phyloP scores from a whole-genome alignment of 2,329 filamentous ascomycete species.

The Penicillium sp. region DNA sequence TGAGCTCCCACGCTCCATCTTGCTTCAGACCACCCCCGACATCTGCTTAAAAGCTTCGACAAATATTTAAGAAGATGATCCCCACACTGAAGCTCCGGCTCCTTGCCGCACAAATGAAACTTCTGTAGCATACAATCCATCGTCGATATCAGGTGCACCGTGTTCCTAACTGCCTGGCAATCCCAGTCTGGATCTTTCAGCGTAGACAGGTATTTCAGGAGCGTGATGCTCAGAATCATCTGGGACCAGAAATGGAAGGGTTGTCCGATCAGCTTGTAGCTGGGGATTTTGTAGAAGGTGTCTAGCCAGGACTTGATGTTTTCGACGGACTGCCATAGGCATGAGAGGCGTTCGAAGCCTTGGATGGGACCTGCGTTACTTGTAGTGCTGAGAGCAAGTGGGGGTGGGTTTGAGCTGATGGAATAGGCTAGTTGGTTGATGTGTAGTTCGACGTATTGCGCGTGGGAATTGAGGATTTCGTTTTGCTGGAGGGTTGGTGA shows the following conservation, averaged over 20 bases:
- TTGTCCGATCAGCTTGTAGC: conserved; percentile 28
- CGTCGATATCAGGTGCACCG: conserved; percentile 31
- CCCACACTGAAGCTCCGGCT: conserved; percentile 30
- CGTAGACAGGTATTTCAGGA: conserved; percentile 41
- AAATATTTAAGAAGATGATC: conserved; percentile 31
- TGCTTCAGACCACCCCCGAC: conserved; percentile 23
- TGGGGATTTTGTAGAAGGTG: conserved; percentile 31
- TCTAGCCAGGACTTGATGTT: conserved; percentile 39
- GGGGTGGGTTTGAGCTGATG: conserved; percentile 19
- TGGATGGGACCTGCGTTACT: conserved; percentile 8
- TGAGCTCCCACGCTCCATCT: conserved; percentile 18
- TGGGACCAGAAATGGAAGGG: conserved; percentile 44
- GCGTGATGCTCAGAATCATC: conserved; percentile 36
- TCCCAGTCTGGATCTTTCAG: conserved; percentile 44
- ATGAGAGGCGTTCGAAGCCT: conserved; percentile 36
- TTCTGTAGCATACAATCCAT: conserved; percentile 35
- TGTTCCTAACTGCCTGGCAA: conserved; percentile 35
- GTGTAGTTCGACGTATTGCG: conserved; percentile 30
- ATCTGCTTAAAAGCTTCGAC: conserved; percentile 28
- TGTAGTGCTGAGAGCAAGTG: conserved; percentile 4
- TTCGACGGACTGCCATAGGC: conserved; percentile 37
- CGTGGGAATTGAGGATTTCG: conserved; percentile 30
- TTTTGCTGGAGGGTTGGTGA: conserved; percentile 19
- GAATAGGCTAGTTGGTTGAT: conserved; percentile 32
- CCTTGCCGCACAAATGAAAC: conserved; percentile 28